phyloP scores from a whole-genome alignment of 257 asterid species.

The Ligustrum vulgare region DNA sequence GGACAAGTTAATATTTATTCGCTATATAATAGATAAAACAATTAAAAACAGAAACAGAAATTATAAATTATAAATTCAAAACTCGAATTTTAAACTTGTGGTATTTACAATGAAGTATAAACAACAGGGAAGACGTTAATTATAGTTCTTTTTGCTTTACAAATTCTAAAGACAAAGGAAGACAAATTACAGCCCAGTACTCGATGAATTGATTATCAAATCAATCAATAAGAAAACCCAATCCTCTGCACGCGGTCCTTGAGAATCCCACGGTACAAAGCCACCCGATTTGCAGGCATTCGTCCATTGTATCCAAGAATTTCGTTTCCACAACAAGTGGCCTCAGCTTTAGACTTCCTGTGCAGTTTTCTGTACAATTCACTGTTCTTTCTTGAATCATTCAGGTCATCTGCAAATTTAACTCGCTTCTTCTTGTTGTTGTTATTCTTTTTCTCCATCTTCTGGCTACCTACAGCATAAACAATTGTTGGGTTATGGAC shows the following conservation, averaged over 20 bases:
- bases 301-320: constrained; percentile 20
- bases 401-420: constrained; percentile 70
- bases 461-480: constrained; percentile 32
- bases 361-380: constrained; percentile 48
- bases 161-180: not conserved
- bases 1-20: not conserved
- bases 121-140: not conserved
- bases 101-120: not conserved
- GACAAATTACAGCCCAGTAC: not conserved
- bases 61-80: not conserved
- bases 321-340: constrained; percentile 12
- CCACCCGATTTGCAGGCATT: constrained; percentile 64
- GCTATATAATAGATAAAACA: no score
- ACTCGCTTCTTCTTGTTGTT: constrained; percentile 52
- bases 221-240: constrained; percentile 43
- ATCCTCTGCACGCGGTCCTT: constrained; percentile 52
- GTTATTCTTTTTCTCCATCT: constrained; percentile 20
- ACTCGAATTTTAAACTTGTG: not conserved
- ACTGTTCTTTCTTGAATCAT: constrained; percentile 53
- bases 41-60: not conserved
- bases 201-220: not conserved
- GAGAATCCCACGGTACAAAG: constrained; percentile 66
- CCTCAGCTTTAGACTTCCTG: not conserved
- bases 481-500: not conserved
- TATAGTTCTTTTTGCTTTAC: not conserved